These are phyloP conservation scores for Pterocarpus santalinus DNA, from an alignment of 306 rosid species.

Conservation along the genomic window DNA sequence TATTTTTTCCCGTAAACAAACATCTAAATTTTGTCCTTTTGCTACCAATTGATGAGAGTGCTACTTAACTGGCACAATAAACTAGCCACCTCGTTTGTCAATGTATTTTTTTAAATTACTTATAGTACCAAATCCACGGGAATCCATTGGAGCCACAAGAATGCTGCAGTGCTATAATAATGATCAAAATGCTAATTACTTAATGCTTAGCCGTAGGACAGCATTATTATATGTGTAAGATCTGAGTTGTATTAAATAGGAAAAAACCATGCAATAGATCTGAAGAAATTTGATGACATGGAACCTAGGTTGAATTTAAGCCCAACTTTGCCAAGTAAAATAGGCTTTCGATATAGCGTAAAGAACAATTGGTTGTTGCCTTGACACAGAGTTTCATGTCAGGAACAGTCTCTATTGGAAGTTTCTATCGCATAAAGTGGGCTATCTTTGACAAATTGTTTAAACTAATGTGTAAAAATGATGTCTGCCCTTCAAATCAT, in stretches of 20 bases:
- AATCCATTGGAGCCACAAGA: not conserved
- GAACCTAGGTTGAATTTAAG: not conserved
- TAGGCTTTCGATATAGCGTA: not conserved
- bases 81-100: not conserved
- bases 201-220: not conserved
- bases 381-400: not conserved
- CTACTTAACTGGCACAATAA: not conserved
- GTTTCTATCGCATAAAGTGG: conserved; percentile 36
- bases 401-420: conserved; percentile 39
- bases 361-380: not conserved
- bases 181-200: not conserved
- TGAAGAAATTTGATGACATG: conserved; percentile 24
- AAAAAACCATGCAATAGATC: not conserved
- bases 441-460: conserved; percentile 46
- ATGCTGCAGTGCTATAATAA: not conserved
- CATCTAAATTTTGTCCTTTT: not conserved
- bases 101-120: not conserved
- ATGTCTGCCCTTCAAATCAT: conserved; percentile 12
- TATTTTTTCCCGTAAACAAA: not conserved
- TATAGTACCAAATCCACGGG: not conserved
- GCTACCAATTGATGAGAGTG: not conserved
- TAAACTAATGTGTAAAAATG: conserved; percentile 16
- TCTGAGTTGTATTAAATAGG: not conserved
- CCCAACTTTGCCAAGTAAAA: not conserved
- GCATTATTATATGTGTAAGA: not conserved